Evolutionary conservation across 31 red algal genomes (phyloP).

Genomic region (Endocladia muricata): DNA sequence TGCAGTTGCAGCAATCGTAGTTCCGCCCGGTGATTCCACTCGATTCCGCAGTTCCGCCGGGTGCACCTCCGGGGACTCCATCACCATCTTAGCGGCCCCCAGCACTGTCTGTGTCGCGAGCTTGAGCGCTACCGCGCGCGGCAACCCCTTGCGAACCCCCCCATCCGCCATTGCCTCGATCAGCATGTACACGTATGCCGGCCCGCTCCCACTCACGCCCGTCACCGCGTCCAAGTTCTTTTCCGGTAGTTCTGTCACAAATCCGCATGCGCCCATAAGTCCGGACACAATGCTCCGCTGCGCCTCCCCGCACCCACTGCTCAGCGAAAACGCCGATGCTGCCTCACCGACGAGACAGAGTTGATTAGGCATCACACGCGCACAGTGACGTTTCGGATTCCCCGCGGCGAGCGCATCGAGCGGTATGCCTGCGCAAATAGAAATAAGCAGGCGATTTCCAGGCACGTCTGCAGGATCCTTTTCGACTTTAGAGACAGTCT

Average conservation of each 20-base stretch:
- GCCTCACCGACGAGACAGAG: constrained; percentile 81
- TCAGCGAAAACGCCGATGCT: constrained; percentile 65
- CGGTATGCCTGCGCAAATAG: constrained; percentile 86
- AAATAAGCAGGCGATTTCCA: constrained; percentile 50
- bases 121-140: constrained; percentile 63
- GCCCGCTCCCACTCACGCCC: constrained; percentile 84
- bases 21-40: constrained; percentile 94
- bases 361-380: constrained; percentile 97
- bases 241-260: constrained; percentile 62
- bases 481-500: not conserved
- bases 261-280: constrained; percentile 56
- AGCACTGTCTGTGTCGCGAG: constrained; percentile 85
- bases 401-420: constrained; percentile 26
- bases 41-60: constrained; percentile 87
- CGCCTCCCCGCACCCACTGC: constrained; percentile 7
- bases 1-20: constrained; percentile 79
- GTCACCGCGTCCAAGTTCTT: constrained; percentile 88
- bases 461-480: not conserved
- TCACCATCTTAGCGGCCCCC: constrained; percentile 84
- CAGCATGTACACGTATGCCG: constrained; percentile 93
- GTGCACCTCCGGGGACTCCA: constrained; percentile 55
- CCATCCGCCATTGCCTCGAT: constrained; percentile 96
- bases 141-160: constrained; percentile 80
- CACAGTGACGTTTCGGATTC: constrained; percentile 2
- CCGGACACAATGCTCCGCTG: constrained; percentile 21